These are phyloP conservation scores for Diaporthe destruens DNA, from an alignment of 2,329 filamentous ascomycete genomes.

Conservation along the genomic window DNA sequence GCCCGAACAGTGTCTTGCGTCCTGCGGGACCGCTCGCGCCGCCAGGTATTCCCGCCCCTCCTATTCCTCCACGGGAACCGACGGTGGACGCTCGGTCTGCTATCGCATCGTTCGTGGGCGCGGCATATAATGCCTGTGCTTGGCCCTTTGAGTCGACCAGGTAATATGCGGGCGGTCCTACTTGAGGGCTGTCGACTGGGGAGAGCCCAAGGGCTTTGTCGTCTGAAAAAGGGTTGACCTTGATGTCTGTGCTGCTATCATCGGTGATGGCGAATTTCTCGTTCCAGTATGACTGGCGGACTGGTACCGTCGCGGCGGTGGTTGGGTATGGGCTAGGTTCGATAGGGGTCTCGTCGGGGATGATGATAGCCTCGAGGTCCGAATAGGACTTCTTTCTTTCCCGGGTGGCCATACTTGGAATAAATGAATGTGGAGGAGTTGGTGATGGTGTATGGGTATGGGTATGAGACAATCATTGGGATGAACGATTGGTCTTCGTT, in stretches of 20 bases:
- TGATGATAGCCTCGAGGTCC: slow-evolving; percentile 38
- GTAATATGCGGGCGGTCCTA: slow-evolving; percentile 35
- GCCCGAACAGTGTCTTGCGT: slow-evolving; percentile 28
- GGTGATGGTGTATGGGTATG: neutral
- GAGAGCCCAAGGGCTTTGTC: slow-evolving; percentile 13
- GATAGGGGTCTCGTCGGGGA: neutral
- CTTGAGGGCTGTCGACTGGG: slow-evolving; percentile 25
- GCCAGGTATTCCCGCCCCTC: slow-evolving; percentile 12
- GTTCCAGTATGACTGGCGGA: slow-evolving; percentile 37
- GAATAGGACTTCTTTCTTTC: slow-evolving; percentile 36
- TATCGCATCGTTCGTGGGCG: slow-evolving; percentile 15
- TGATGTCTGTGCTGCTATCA: neutral
- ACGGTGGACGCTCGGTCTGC: neutral
- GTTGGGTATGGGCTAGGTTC: slow-evolving; percentile 6
- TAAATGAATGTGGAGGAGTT: neutral
- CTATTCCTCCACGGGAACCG: slow-evolving; percentile 9
- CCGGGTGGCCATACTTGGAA: neutral
- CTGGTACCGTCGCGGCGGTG: neutral
- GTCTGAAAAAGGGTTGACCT: slow-evolving; percentile 13
- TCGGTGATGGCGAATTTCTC: slow-evolving; percentile 37
- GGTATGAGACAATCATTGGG: slow-evolving; percentile 23
- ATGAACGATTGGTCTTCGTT: slow-evolving; percentile 12
- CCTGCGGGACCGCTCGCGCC: neutral
- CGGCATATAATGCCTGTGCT: slow-evolving; percentile 35
- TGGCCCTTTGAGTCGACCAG: slow-evolving; percentile 39